Base-by-base conservation (phyloP, 2,329 filamentous ascomycete species). In the Colletotrichum cordylinicola region DNA sequence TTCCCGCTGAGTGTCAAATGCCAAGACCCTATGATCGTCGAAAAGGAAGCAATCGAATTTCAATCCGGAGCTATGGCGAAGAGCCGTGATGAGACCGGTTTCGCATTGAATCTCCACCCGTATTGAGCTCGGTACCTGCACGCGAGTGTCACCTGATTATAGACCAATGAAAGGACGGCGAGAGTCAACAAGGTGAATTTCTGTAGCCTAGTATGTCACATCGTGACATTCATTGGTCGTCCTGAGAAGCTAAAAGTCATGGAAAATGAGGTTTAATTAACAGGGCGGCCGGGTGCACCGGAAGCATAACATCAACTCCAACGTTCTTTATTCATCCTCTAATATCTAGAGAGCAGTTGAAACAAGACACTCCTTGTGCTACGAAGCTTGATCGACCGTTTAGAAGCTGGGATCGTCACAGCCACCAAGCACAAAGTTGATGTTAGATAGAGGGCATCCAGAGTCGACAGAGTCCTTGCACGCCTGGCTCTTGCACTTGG, bases 401-500 rank as follows among this genome's bases (percentile, higher is more conserved):
- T 13, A 74, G 9, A 12, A 31, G 31, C 58, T 64, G 8, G 71
- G 71, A 39, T 74, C 71, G 24, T 74, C 71, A 27, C 71, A 74
- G 33, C 71, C 71, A 5, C 71, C 71, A 6, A 65, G 71, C 7
- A 6, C 31, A 15, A 74, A 74, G 48, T 70, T 74, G 8, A 74
- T 58, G 39, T 12, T n/a, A 39, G 24, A 56, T 24, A 65, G 71
- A 8, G 66, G 43, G 31, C 71, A 74, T 8, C 71, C 71, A 2
- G 65, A 64, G 27, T 74, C 66, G 3, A 70, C 71, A 3, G 65
- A 69, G 24, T 64, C 71, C 6, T 15, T 64, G 43, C 66, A 74
- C 4, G 71, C 66, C 24, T 74, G 71, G 71, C 71, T 70, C 56
- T 74, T 24, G 43, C 71, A 74, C 21, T 29, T 69, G 7, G 69